These are phyloP conservation scores for Pseudocercospora pini-densiflorae DNA, from an alignment of 2,329 filamentous ascomycete genomes.

Conservation along the genomic window DNA sequence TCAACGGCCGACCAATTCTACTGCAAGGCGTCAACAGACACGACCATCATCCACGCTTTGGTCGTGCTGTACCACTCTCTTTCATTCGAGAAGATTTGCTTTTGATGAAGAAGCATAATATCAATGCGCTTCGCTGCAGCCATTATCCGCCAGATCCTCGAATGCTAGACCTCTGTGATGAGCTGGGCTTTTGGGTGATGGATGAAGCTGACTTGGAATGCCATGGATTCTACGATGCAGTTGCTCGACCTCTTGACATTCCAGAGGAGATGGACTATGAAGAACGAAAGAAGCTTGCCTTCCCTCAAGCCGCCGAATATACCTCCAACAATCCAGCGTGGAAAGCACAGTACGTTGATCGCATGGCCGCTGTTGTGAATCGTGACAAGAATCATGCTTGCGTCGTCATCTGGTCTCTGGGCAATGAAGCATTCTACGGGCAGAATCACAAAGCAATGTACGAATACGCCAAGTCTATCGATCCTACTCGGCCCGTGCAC, in stretches of 20 bases:
- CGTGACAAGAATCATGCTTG: conserved; percentile 73
- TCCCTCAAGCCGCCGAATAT: conserved; percentile 59
- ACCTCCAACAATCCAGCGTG: conserved; percentile 64
- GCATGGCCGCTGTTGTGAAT: conserved; percentile 65
- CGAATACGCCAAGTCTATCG: conserved; percentile 59
- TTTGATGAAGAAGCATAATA: conserved; percentile 70
- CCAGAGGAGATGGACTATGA: conserved; percentile 58
- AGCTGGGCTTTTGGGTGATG: conserved; percentile 68
- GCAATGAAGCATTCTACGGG: conserved; percentile 74
- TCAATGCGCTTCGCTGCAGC: conserved; percentile 70
- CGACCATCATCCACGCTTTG: conserved; percentile 67
- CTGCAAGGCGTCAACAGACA: conserved; percentile 69
- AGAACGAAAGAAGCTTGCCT: conserved; percentile 62
- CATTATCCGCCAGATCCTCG: conserved; percentile 67
- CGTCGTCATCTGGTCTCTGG: conserved; percentile 72
- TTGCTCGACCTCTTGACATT: conserved; percentile 21
- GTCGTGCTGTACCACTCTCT: conserved; percentile 65
- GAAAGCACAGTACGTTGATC: conserved; percentile 68
- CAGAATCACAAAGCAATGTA: conserved; percentile 71
- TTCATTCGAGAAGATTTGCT: conserved; percentile 65
- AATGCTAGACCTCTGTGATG: conserved; percentile 63
- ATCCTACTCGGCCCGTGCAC: conserved; percentile 64
- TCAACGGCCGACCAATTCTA: conserved; percentile 65
- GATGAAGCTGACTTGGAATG: conserved; percentile 56
- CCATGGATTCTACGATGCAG: conserved; percentile 42